Evolutionary conservation across 2,329 filamentous ascomycete species (phyloP), one percentile per base, ranked within the genome.

Genomic region (Nemania serpens): DNA sequence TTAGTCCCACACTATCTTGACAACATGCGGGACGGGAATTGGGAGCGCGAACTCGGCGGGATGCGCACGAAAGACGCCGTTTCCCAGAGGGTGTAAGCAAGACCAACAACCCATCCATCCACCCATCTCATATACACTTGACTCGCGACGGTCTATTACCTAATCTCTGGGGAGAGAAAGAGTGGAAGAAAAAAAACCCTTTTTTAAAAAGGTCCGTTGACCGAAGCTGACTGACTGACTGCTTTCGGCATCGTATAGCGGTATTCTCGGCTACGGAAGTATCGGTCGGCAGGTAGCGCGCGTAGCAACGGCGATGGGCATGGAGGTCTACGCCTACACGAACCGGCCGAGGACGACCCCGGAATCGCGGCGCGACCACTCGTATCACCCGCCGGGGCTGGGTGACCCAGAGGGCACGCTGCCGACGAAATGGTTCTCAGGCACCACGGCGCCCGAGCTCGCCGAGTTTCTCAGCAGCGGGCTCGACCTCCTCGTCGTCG

Each of bases 301-400:
- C 5, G 79, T 88, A 6, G 81, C 82, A 6, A 79, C 78, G 7
- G 83, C 85, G 3, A 73, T 89, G 68, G 88, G 88, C 11, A 88
- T 89, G 83, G 79, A 85, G 34, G 84, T 91, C 1, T 78, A 89
- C 65, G 89, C 88, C 1, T 90, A 88, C 75, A 91, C 88, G 1
- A 87, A 87, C 6, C 81, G 80, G 2, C 82, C 86, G 0, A 82
- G 85, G 46, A 70, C 77, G 7, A 90, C 88, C 0, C 79, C 83
- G 0, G 85, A 85, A 63, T 85, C 83, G 15, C 82, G 82, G 49
- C 76, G 74, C 47, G 88, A 91, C 71, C 70, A 73, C 2, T 84
- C 84, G 7, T 91, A 86, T 73, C 83, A 88, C 57, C 81, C 89
- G 0, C 87, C 88, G 0, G 84, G 85, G 2, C 88, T 87, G 2